Evolutionary conservation across 768 basidiomycete species (phyloP).

Genomic region (Holtermanniella nyarrowii): DNA sequence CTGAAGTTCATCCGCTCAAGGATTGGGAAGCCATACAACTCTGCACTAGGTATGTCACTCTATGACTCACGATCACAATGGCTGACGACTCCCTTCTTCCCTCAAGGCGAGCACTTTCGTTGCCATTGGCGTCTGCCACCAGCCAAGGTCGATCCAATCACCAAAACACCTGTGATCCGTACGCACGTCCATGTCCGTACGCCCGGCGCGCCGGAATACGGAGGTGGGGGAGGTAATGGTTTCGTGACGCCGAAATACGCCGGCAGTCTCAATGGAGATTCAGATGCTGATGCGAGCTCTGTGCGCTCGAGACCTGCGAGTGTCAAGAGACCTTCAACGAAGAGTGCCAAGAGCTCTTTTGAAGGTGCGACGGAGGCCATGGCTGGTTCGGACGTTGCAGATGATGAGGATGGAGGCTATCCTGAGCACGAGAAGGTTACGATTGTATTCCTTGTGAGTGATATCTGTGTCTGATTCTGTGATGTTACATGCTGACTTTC

Average conservation of each 20-base stretch:
- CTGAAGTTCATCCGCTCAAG: conserved; percentile 86
- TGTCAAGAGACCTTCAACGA: no score
- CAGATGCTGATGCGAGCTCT: neutral
- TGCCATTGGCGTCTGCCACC: conserved; percentile 41
- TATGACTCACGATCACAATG: neutral
- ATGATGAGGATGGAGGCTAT: conserved; percentile 42
- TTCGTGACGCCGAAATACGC: conserved; percentile 27
- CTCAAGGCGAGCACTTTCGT: conserved; percentile 42
- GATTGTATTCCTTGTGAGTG: conserved; percentile 55
- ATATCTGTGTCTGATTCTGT: neutral
- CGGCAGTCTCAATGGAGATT: neutral
- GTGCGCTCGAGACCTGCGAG: no score
- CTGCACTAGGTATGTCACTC: conserved; percentile 29
- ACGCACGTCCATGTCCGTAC: conserved; percentile 39
- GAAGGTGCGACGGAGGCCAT: conserved; percentile 20
- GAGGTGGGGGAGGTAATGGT: conserved; percentile 30
- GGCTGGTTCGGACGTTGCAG: conserved; percentile 35
- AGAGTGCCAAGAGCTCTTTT: conserved; percentile 28
- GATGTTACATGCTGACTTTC: neutral
- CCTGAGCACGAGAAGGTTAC: conserved; percentile 47
- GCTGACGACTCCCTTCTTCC: neutral
- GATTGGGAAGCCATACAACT: conserved; percentile 70
- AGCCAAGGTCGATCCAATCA: conserved; percentile 32
- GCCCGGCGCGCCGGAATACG: conserved; percentile 33
- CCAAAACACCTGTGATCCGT: conserved; percentile 35